These are phyloP conservation scores for Tetrahymena thermophila DNA, from an alignment of 73 alveolate genomes.

Conservation along the genomic window DNA sequence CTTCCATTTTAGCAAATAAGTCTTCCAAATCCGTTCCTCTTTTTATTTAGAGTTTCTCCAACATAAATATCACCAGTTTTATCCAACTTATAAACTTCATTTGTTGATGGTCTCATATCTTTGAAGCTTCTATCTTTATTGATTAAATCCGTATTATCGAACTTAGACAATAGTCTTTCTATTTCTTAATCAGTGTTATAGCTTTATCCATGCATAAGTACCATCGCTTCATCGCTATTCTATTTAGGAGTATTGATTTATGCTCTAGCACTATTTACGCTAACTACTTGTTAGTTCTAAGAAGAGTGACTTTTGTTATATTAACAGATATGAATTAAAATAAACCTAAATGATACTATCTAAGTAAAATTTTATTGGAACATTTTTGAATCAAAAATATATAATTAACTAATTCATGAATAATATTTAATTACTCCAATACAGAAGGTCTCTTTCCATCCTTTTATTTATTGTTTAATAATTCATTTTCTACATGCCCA, in stretches of 20 bases:
- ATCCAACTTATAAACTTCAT: background rate
- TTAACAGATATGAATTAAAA: background rate
- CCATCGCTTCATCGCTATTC: background rate
- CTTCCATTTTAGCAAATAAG: conserved; percentile 46
- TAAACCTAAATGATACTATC: no score
- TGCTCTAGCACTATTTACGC: background rate
- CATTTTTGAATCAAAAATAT: background rate
- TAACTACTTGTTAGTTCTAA: background rate
- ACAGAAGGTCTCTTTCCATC: background rate
- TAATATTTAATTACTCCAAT: background rate
- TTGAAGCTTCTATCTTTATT: background rate
- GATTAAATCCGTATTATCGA: background rate
- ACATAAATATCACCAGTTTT: conserved; percentile 1
- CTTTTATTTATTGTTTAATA: background rate
- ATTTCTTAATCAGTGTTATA: background rate
- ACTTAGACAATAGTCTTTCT: background rate
- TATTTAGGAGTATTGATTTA: background rate
- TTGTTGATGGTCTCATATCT: background rate
- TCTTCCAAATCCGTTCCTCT: conserved; percentile 41
- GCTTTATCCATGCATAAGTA: background rate
- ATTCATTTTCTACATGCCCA: background rate
- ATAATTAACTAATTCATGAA: no score
- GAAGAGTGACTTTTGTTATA: background rate
- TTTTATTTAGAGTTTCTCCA: conserved; percentile 4
- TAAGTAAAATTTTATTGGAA: background rate